phyloP scores from a whole-genome alignment of 257 asterid genomes.

The Fraxinus americana region DNA sequence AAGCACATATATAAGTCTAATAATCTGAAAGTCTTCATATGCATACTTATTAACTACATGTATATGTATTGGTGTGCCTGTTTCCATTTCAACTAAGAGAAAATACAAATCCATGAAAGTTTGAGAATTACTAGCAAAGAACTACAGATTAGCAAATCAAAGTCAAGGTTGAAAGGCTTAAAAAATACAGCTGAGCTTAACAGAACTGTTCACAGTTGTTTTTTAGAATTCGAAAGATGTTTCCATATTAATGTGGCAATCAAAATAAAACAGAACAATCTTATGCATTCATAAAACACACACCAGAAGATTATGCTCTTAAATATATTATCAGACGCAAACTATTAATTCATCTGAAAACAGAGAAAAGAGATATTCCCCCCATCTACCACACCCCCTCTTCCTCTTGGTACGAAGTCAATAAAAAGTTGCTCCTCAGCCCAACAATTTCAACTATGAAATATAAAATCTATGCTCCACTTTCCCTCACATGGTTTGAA shows the following conservation, averaged over 20 bases:
- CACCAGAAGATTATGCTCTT: not conserved
- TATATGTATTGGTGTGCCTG: too few relatives aligned
- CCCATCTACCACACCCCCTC: not conserved
- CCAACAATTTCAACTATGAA: not conserved
- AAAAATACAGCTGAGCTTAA: not conserved
- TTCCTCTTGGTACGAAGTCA: not conserved
- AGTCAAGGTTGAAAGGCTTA: not conserved
- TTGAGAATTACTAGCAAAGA: not conserved
- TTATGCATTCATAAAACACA: not conserved
- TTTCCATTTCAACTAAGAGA: not conserved
- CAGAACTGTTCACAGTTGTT: not conserved
- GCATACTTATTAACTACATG: not conserved
- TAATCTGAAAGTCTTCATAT: not conserved
- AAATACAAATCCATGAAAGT: not conserved
- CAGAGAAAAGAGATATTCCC: not conserved
- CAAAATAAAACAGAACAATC: constrained; percentile 12
- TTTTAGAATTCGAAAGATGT: not conserved
- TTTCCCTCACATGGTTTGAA: not conserved
- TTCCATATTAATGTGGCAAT: not conserved
- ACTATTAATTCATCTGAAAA: not conserved
- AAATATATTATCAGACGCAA: not conserved
- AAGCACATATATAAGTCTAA: not conserved
- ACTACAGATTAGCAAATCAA: not conserved
- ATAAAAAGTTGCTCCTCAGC: not conserved
- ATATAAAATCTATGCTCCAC: not conserved